Evolutionary conservation across 2,329 filamentous ascomycete genomes (phyloP).

Genomic region (Rutstroemia sp.): DNA sequence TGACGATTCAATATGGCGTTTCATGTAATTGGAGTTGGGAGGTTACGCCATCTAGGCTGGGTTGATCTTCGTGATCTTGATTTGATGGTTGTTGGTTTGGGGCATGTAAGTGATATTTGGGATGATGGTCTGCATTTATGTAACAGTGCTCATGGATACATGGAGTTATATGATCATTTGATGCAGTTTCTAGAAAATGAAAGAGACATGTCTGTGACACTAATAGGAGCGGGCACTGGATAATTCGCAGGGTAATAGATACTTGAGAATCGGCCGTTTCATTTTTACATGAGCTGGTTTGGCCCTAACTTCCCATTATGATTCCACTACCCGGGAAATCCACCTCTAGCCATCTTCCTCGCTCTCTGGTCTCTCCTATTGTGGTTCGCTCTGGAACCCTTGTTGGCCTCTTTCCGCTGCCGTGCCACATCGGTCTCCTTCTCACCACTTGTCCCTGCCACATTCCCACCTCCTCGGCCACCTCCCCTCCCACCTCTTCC

Average conservation of each 20-base stretch:
- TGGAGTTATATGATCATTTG: neutral
- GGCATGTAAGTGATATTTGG: neutral
- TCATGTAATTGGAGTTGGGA: neutral
- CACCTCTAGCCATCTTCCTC: conserved; percentile 56
- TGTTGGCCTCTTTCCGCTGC: conserved; percentile 73
- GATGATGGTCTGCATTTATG: neutral
- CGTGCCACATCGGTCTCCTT: conserved; percentile 65
- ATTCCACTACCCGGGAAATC: conserved; percentile 28
- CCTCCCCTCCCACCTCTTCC: conserved; percentile 41
- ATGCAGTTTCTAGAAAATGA: too few species aligned
- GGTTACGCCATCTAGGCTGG: too few species aligned
- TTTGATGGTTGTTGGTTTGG: neutral
- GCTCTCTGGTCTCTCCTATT: conserved; percentile 68
- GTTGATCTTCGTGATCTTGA: neutral
- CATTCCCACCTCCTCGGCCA: conserved; percentile 49
- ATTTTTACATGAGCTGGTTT: too few species aligned
- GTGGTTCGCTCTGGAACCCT: conserved; percentile 77
- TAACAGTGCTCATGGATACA: neutral
- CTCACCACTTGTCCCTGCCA: conserved; percentile 59
- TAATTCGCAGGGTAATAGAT: too few species aligned
- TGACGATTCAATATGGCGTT: neutral
- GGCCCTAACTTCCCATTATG: too few species aligned
- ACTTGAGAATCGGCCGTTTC: too few species aligned
- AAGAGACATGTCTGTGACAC: too few species aligned
- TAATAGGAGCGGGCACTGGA: too few species aligned